Conservation (phyloP, 2,329 filamentous ascomycete species). For the Aureobasidium sp. region DNA sequence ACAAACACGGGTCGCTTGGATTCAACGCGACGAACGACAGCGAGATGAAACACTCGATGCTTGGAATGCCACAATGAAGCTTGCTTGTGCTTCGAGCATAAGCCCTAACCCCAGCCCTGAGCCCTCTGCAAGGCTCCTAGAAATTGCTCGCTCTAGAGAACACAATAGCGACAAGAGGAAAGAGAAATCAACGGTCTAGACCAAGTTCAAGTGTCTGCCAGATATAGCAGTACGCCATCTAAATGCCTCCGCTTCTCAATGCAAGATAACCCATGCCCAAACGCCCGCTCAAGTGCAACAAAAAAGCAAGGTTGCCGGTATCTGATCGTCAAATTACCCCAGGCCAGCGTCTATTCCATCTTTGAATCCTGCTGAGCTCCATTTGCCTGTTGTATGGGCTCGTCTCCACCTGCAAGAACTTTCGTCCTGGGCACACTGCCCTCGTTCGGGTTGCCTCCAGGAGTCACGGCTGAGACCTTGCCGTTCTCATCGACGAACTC, state of each 20-base stretch:
- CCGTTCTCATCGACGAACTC: constrained; percentile 97
- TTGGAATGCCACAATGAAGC: not conserved
- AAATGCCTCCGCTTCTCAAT: constrained; percentile 2
- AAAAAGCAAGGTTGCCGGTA: not conserved
- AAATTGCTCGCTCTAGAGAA: no score
- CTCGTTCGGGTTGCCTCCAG: constrained; percentile 65
- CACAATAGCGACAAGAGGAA: not conserved
- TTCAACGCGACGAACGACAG: not conserved
- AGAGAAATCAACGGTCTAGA: not conserved
- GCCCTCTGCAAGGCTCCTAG: not conserved
- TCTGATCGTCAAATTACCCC: not conserved
- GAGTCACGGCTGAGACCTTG: constrained; percentile 86
- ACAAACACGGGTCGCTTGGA: not conserved
- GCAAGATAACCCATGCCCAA: constrained; percentile 3
- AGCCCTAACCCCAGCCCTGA: constrained; percentile 10
- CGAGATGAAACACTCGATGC: constrained; percentile 3
- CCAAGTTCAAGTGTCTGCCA: not conserved
- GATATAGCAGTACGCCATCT: not conserved
- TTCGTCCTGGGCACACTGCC: constrained; percentile 68
- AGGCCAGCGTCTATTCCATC: not conserved
- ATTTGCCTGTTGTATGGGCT: no score
- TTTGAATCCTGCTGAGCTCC: constrained; percentile 6
- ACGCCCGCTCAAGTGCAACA: constrained; percentile 20
- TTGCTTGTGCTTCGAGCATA: not conserved
- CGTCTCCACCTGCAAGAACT: constrained; percentile 67